Base-by-base conservation (phyloP, 2,329 filamentous ascomycete genomes). In the Dactylellina parvicollis region DNA sequence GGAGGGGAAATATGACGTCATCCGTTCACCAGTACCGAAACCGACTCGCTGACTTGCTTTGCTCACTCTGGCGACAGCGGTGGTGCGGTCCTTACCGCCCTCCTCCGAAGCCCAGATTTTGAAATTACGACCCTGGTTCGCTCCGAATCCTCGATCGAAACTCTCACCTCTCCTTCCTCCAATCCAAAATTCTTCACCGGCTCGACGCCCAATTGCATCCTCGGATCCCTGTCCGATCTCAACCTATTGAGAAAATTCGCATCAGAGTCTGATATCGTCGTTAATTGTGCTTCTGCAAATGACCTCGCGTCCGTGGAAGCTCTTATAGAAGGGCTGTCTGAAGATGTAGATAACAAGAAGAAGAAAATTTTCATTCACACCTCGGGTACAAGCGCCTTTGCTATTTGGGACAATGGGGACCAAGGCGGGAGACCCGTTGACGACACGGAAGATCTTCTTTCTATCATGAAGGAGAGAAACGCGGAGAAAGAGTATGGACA, bases 181-280 rank as follows among this genome's bases (percentile, higher is more conserved):
- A 72, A 72, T 46, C 66, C 66, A 14, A 64, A 72, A 30, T 72
- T 72, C 46, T 72, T 72, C 34, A 50, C 57, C n/a, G 66, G 66
- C 22, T 72, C 66, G 1, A 64, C 57, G 16, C 66, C 66, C 9
- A 59, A 34, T 22, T 72, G 66, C 20, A 42, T 72, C 14, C 40
- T 57, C 0, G 66, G 66, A 3, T 64, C 66, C 1, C 32, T 72
- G 1, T 64, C 57, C 1, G 66, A 72, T 50, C 24, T 40, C 9
- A 50, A 64, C 20, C 50, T 72, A 3, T 40, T 72, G 30, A 36
- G 30, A 46, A 57, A 40, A 22, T 20, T 57, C 12, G 66, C 66
- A 14, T 72, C 66, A 0, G 42, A 64, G 16, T 72, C 66, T 12
- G 66, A 72, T 47, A 72, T 72, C 2, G 66, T 72, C 8, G 57